Evolutionary conservation across 176 grass and related monocot species (phyloP).

Genomic region (Olyra latifolia): DNA sequence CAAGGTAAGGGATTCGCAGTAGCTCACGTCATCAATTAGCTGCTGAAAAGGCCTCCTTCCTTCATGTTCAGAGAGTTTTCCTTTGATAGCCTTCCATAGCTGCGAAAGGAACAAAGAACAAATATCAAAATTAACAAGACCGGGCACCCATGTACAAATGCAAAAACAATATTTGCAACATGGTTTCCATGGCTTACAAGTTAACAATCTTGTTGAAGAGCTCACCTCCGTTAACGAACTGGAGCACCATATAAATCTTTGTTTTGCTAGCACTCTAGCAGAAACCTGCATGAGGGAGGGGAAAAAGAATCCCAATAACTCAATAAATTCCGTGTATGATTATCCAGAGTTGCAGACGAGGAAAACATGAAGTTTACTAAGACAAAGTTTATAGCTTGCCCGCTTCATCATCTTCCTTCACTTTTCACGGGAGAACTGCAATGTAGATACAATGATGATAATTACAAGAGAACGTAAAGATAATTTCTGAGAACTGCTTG

Average conservation of each 20-base stretch:
- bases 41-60: slow-evolving; percentile 70
- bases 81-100: slow-evolving; percentile 47
- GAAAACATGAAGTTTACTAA: too few relatives aligned
- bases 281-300: slow-evolving; percentile 42
- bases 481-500: too few relatives aligned
- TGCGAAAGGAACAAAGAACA: neutral
- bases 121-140: neutral
- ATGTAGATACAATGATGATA: too few relatives aligned
- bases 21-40: slow-evolving; percentile 65
- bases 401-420: too few relatives aligned
- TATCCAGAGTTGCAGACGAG: too few relatives aligned
- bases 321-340: too few relatives aligned
- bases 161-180: neutral
- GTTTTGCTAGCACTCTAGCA: slow-evolving; percentile 73
- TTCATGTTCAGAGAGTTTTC: slow-evolving; percentile 55
- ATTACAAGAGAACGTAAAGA: too few relatives aligned
- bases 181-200: slow-evolving; percentile 41
- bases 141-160: neutral
- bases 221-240: slow-evolving; percentile 74
- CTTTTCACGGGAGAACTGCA: too few relatives aligned
- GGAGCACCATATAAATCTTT: slow-evolving; percentile 85
- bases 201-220: slow-evolving; percentile 71
- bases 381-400: too few relatives aligned
- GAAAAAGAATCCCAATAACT: neutral
- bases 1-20: too few relatives aligned